phyloP scores from a whole-genome alignment of 352 stramenopile species.

The Phytophthora meadii region DNA sequence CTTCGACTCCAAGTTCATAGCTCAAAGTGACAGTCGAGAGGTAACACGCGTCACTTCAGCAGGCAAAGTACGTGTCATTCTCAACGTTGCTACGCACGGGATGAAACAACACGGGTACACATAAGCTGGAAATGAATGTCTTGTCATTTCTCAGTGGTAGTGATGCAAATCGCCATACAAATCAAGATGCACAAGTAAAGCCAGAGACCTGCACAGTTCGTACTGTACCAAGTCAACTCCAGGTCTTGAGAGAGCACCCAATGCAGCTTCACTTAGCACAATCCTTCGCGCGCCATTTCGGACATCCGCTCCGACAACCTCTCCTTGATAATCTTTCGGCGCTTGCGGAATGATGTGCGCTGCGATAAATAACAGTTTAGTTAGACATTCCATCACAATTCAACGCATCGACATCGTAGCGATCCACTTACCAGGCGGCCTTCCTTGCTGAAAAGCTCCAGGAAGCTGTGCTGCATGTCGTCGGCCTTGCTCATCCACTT shows the following conservation, averaged over 20 bases:
- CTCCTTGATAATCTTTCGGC: conserved; percentile 86
- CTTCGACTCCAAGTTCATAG: conserved; percentile 86
- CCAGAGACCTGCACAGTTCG: conserved; percentile 16
- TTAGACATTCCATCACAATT: neutral
- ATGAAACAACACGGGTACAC: conserved; percentile 64
- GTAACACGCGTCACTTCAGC: conserved; percentile 69
- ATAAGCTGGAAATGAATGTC: conserved; percentile 21
- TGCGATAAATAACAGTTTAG: conserved; percentile 21
- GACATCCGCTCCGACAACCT: conserved; percentile 71
- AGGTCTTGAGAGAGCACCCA: neutral
- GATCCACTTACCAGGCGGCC: conserved; percentile 63
- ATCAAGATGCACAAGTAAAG: conserved; percentile 27
- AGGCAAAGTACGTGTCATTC: conserved; percentile 54
- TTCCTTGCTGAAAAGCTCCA: conserved; percentile 84
- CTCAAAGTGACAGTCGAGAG: conserved; percentile 73
- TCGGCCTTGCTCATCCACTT: conserved; percentile 83
- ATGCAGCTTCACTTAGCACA: conserved; percentile 55
- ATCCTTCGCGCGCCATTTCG: conserved; percentile 77
- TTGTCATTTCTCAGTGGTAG: conserved; percentile 37
- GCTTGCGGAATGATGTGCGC: conserved; percentile 79
- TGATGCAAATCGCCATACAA: conserved; percentile 37
- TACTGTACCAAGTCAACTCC: too few relatives aligned
- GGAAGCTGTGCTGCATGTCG: conserved; percentile 80
- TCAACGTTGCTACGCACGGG: conserved; percentile 72
- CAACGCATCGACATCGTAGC: neutral